Conservation (phyloP, 371 early-diverging fungal species). For the Lichtheimia hyalospora region DNA sequence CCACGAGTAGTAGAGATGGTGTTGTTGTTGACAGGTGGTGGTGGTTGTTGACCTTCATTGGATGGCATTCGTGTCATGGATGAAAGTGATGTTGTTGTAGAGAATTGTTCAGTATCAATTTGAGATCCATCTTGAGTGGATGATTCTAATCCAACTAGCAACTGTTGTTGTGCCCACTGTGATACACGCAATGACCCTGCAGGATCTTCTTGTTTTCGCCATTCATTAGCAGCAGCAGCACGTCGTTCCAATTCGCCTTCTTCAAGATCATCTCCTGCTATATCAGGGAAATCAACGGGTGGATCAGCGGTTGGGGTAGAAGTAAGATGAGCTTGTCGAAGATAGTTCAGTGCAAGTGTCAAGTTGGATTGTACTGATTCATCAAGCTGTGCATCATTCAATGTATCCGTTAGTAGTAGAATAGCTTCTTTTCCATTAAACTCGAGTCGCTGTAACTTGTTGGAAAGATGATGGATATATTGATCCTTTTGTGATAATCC, state of each 20-base stretch:
- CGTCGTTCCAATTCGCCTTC: conserved; percentile 46
- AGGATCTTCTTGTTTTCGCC: conserved; percentile 26
- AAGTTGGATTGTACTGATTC: conserved; percentile 22
- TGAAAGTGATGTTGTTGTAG: conserved; percentile 15
- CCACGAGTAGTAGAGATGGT: not conserved
- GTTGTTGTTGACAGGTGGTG: not conserved
- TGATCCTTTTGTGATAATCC: conserved; percentile 59
- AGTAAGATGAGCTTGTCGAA: conserved; percentile 42
- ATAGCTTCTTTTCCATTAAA: conserved; percentile 58
- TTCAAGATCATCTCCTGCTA: conserved; percentile 31
- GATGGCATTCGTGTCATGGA: conserved; percentile 23
- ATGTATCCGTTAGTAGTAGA: conserved; percentile 42
- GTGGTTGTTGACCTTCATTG: conserved; percentile 10
- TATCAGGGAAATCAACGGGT: conserved; percentile 4
- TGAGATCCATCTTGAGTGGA: conserved; percentile 17
- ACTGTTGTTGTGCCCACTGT: conserved; percentile 18
- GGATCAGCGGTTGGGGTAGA: conserved; percentile 22
- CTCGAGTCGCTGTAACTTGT: conserved; percentile 47
- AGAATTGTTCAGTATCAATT: conserved; percentile 6
- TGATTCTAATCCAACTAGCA: conserved; percentile 29
- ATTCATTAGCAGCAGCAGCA: conserved; percentile 36
- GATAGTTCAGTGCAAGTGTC: conserved; percentile 43
- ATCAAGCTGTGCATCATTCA: conserved; percentile 8
- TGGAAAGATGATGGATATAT: conserved; percentile 51
- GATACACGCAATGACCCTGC: conserved; percentile 15